A percentile compares a stretch with the other conserved stretches of the same genome.
Evolutionary conservation across 169 alveolate species (phyloP).

Genomic region (Blepharisma undulans): DNA sequence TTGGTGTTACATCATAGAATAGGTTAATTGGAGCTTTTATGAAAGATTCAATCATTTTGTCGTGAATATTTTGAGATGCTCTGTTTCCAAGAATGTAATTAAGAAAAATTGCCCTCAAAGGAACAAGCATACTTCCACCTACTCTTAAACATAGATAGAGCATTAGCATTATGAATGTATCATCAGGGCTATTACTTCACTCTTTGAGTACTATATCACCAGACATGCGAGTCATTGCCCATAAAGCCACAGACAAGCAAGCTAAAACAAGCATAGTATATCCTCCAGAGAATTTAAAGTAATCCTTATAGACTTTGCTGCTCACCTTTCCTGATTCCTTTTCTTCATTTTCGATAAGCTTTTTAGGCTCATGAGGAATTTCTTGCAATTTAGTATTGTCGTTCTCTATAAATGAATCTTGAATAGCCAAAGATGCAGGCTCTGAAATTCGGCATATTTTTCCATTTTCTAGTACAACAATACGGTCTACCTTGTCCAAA

Average conservation of each 20-base stretch:
- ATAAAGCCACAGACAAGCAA: not conserved
- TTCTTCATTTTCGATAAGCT: conserved; percentile 11
- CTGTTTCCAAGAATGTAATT: not conserved
- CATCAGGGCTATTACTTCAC: not conserved
- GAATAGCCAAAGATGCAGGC: not conserved
- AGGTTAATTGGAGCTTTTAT: conserved; percentile 41
- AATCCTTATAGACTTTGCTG: not conserved
- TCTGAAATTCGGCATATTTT: conserved; percentile 32
- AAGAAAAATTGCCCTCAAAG: not conserved
- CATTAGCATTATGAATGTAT: not conserved
- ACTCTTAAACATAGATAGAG: not conserved
- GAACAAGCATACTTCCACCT: not conserved
- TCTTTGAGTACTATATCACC: not conserved
- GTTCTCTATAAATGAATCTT: not conserved
- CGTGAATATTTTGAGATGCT: not conserved
- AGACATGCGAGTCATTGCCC: not conserved
- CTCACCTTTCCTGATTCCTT: not conserved
- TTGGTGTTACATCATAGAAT: conserved; percentile 85
- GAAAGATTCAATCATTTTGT: not conserved
- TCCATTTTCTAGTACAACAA: not conserved
- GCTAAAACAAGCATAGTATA: not conserved
- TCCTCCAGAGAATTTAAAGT: conserved; percentile 20
- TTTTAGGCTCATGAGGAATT: not conserved
- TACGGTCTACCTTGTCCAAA: not conserved
- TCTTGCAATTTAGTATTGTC: not conserved